Base-by-base conservation (phyloP, 2,329 filamentous ascomycete species). In the Trichoderma arundinaceum region DNA sequence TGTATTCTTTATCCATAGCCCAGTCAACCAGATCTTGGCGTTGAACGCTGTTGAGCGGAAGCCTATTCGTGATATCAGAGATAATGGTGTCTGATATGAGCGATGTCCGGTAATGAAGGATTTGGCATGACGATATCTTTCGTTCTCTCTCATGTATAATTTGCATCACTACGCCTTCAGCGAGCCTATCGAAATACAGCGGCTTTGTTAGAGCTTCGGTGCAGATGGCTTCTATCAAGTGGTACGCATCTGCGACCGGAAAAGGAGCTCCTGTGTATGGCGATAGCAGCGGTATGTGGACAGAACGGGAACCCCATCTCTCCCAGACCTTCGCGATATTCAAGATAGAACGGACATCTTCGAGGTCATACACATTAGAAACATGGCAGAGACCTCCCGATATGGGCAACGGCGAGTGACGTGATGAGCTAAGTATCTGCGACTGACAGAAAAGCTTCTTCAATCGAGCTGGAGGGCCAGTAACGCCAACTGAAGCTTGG, bases 381-480 rank as follows among this genome's bases (percentile, higher is more conserved):
- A 79, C 79, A 67, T 82, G 80, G 54, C 78, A 81, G 4, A 81
- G 44, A 15, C 57, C 69, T 1, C 74, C 73, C 2, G 76, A 79
- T 1, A 82, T 75, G 0, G 79, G 77, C 9, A 82, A 63, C 1
- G 71, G 56, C 4, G 77, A 64, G 19, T 48, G 44, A 5, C 44
- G 43, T 4, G 32, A 48, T 2, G 13, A 28, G 17, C 57, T 32
- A 71, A 68, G 68, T 5, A 69, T 59, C 7, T 60, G 35, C 1
- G 69, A 68, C 2, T 41, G 58, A 41, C 77, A 73, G 49, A 74
- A 74, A 8, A 80, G 66, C 3, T 72, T 66, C 2, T 74, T 69
- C 0, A 71, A 49, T 1, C 62, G 43, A 8, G 66, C 41, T 75
- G 76, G 64, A 4, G 79, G 77, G 1, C 79, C 79, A 44, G 76